Percentiles rank a stretch among this genome's conserved stretches.
These are phyloP conservation scores for Stephanodiscus minutulus DNA, from an alignment of 108 stramenopile genomes.

Conservation along the genomic window DNA sequence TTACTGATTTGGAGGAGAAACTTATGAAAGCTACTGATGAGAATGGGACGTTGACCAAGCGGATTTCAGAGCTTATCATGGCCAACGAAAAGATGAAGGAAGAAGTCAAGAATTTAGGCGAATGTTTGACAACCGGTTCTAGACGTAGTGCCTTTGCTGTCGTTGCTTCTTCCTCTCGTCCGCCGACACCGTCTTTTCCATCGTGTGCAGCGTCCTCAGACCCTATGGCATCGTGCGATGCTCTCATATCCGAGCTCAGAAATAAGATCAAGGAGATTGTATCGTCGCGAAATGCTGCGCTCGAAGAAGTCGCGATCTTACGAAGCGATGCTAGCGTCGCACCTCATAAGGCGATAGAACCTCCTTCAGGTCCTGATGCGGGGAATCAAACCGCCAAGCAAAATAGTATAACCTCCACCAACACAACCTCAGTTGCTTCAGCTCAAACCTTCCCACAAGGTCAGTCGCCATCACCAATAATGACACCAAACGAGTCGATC, in stretches of 20 bases:
- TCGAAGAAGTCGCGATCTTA: constrained; percentile 32
- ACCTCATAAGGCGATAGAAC: not conserved
- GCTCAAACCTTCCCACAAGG: not conserved
- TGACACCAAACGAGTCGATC: not conserved
- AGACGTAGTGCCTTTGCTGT: not conserved
- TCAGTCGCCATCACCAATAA: not conserved
- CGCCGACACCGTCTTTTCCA: not conserved
- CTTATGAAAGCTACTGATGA: constrained; percentile 20
- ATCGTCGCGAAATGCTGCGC: constrained; percentile 33
- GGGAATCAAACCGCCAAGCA: not conserved
- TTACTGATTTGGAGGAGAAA: constrained; percentile 23
- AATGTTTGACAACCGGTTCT: constrained; percentile 3
- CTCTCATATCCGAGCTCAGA: constrained; percentile 34
- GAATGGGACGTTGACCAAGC: constrained; percentile 22
- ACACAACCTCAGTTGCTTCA: not conserved
- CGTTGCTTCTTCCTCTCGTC: not conserved
- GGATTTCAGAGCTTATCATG: constrained; percentile 26
- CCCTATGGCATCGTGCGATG: constrained; percentile 16
- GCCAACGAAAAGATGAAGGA: constrained; percentile 32
- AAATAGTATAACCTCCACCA: not conserved
- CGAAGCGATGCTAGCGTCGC: constrained; percentile 5
- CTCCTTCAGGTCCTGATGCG: not conserved
- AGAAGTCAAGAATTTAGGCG: constrained; percentile 31
- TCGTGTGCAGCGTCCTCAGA: constrained; percentile 16
- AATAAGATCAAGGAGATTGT: constrained; percentile 34